Percentiles rank a stretch among this genome's conserved stretches.
phyloP scores from a whole-genome alignment of 148 eudicot species.

The Agrostemma githago region DNA sequence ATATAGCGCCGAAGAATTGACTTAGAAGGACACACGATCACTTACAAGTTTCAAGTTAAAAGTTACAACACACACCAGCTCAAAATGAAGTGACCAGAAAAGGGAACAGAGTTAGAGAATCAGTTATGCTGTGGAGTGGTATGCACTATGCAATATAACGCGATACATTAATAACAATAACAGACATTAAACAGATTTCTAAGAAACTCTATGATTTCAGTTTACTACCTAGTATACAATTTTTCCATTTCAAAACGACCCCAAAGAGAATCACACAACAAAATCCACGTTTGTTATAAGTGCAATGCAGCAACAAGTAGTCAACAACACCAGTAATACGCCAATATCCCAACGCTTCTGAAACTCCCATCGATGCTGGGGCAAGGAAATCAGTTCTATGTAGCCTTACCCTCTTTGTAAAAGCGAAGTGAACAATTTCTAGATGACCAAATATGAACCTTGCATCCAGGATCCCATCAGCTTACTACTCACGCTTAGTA shows the following conservation, averaged over 20 bases:
- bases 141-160: neutral
- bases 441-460: neutral
- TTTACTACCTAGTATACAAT: neutral
- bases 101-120: neutral
- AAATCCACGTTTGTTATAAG: neutral
- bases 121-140: neutral
- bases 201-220: neutral
- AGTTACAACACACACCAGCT: neutral
- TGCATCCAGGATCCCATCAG: neutral
- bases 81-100: neutral
- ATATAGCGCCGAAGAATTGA: neutral
- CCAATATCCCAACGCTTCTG: neutral
- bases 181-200: neutral
- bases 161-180: neutral
- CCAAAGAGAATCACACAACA: neutral
- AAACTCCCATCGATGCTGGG: neutral
- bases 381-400: neutral
- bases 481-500: neutral
- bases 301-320: neutral
- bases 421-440: too few species aligned
- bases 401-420: neutral
- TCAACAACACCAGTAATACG: neutral
- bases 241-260: neutral
- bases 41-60: neutral
- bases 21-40: constrained; percentile 7